phyloP scores from a whole-genome alignment of 2,329 filamentous ascomycete species.

The Aspergillus fumigatus region DNA sequence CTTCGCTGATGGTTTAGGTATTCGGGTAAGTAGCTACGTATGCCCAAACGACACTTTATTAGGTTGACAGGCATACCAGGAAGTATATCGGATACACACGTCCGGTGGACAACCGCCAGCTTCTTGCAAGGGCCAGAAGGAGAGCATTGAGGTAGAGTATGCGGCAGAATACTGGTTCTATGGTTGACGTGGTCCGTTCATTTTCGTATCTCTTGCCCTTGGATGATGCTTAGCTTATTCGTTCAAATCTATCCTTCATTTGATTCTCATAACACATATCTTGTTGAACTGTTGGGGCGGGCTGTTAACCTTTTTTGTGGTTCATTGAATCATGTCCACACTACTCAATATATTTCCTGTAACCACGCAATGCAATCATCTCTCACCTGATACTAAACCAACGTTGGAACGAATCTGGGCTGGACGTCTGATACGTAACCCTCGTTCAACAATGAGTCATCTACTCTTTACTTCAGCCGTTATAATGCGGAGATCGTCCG shows the following conservation, averaged over 20 bases:
- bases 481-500: neutral
- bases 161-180: constrained; percentile 44
- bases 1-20: constrained; percentile 20
- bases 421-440: neutral
- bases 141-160: constrained; percentile 34
- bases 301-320: neutral
- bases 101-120: constrained; percentile 31
- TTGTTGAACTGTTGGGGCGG: neutral
- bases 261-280: neutral
- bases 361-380: neutral
- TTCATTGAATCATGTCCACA: too few species aligned
- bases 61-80: constrained; percentile 20
- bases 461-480: neutral
- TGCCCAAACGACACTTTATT: constrained; percentile 4
- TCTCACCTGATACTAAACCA: neutral
- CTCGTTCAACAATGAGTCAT: neutral
- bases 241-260: neutral
- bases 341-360: neutral
- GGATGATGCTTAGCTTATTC: neutral
- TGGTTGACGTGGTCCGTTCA: constrained; percentile 17
- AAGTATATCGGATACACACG: constrained; percentile 40
- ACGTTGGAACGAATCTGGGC: neutral
- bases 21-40: constrained; percentile 23
- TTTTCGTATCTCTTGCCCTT: neutral
- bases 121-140: constrained; percentile 29